A percentile compares a stretch with the other conserved stretches of the same genome.
Evolutionary conservation across 2,329 filamentous ascomycete genomes (phyloP).

Genomic region (Raffaelea ambrosiae): DNA sequence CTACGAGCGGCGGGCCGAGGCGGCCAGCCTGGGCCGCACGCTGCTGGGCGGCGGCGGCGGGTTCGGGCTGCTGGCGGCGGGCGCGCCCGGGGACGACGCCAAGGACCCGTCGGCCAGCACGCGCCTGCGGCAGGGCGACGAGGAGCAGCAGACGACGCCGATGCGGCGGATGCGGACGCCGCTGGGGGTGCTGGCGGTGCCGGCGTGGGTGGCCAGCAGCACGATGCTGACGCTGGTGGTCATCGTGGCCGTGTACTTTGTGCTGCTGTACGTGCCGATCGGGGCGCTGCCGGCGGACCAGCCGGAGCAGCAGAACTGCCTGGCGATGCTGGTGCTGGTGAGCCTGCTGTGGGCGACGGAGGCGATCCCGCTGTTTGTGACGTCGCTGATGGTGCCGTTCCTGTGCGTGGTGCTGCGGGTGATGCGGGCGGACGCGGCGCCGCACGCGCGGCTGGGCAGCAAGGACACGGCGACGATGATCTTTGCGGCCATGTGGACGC

Average conservation of each 20-base stretch:
- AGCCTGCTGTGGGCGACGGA: slow-evolving; percentile 95
- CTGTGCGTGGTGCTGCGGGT: slow-evolving; percentile 81
- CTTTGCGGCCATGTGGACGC: slow-evolving; percentile 97
- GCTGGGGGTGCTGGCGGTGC: slow-evolving; percentile 48
- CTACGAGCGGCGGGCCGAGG: slow-evolving; percentile 90
- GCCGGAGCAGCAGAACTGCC: slow-evolving; percentile 88
- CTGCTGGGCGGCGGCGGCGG: slow-evolving; percentile 53
- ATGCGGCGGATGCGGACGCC: slow-evolving; percentile 29
- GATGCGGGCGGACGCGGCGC: slow-evolving; percentile 63
- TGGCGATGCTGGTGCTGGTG: slow-evolving; percentile 89
- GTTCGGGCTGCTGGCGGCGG: slow-evolving; percentile 9
- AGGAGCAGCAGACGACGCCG: slow-evolving; percentile 38
- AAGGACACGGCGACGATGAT: slow-evolving; percentile 76
- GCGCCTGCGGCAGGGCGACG: slow-evolving; percentile 76
- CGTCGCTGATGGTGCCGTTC: slow-evolving; percentile 87
- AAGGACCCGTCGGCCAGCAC: slow-evolving; percentile 50
- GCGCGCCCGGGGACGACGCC: background rate
- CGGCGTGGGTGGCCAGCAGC: slow-evolving; percentile 74
- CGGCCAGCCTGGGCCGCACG: slow-evolving; percentile 80
- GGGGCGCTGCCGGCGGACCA: slow-evolving; percentile 49
- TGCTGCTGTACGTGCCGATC: slow-evolving; percentile 68
- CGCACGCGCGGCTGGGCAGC: slow-evolving; percentile 62
- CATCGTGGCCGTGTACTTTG: slow-evolving; percentile 64
- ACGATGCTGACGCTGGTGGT: slow-evolving; percentile 69
- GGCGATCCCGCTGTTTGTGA: slow-evolving; percentile 95